These are phyloP conservation scores for Starmera caribaea DNA, from an alignment of 805 yeast genomes.

Conservation along the genomic window DNA sequence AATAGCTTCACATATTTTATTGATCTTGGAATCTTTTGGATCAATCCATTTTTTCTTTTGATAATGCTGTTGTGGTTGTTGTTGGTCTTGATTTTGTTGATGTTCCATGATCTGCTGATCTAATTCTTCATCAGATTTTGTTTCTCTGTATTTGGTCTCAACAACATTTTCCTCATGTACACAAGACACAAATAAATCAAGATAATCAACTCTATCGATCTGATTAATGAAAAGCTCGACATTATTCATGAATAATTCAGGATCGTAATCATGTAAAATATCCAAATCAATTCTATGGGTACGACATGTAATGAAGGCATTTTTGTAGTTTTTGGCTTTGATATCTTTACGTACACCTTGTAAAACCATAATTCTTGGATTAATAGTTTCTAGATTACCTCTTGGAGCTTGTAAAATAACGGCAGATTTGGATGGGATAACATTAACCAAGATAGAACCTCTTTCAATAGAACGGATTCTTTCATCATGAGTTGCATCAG, in stretches of 20 bases:
- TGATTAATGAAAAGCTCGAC: conserved; percentile 61
- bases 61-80: conserved; percentile 23
- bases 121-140: conserved; percentile 27
- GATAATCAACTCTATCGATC: conserved; percentile 59
- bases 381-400: conserved; percentile 90
- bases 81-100: conserved; percentile 24
- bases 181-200: conserved; percentile 83
- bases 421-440: conserved; percentile 72
- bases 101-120: conserved; percentile 20
- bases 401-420: conserved; percentile 90
- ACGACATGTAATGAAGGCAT: conserved; percentile 80
- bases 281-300: conserved; percentile 89
- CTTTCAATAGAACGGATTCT: conserved; percentile 83
- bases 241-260: conserved; percentile 54
- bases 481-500: conserved; percentile 49
- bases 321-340: conserved; percentile 41
- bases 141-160: conserved; percentile 72
- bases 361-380: conserved; percentile 86
- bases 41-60: conserved; percentile 30
- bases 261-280: conserved; percentile 79
- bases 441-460: conserved; percentile 77
- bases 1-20: conserved; percentile 66
- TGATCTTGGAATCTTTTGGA: conserved; percentile 49
- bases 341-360: conserved; percentile 72
- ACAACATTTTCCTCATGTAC: conserved; percentile 82